Evolutionary conservation across 75 land plant genomes (phyloP).

Genomic region (Pinus taeda): DNA sequence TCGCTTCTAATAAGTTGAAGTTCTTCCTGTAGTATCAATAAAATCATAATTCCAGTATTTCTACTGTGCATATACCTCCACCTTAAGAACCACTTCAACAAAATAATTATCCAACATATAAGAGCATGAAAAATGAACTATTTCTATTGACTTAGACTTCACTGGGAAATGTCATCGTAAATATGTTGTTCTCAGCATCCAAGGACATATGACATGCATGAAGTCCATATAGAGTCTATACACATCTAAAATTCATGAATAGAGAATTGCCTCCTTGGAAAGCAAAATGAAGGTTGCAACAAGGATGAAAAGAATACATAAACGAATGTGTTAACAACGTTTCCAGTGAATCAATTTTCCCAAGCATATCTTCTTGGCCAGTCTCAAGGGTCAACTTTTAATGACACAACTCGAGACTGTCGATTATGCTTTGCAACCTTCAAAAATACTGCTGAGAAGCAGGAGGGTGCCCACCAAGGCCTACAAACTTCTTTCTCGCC

Average conservation of each 20-base stretch:
- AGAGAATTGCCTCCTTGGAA: slow-evolving; percentile 8
- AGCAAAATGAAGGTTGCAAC: slow-evolving; percentile 8
- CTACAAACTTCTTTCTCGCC: slow-evolving; percentile 81
- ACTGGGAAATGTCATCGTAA: not conserved
- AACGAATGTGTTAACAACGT: slow-evolving; percentile 1
- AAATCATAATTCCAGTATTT: too few relatives aligned
- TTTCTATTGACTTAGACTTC: slow-evolving; percentile 6
- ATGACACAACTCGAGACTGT: slow-evolving; percentile 83
- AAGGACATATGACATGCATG: not conserved
- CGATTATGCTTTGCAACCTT: slow-evolving; percentile 79
- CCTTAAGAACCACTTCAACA: not conserved
- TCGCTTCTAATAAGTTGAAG: too few relatives aligned
- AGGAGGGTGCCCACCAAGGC: slow-evolving; percentile 92
- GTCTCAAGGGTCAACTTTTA: slow-evolving; percentile 79
- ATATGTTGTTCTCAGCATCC: slow-evolving; percentile 5
- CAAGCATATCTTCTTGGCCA: not conserved
- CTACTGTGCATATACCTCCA: too few relatives aligned
- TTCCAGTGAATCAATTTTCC: not conserved
- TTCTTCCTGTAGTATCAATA: too few relatives aligned
- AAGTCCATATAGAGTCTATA: not conserved
- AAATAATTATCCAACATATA: not conserved
- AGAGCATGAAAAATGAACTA: not conserved
- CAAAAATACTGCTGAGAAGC: slow-evolving; percentile 29
- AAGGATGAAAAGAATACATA: slow-evolving; percentile 6
- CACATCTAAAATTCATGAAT: slow-evolving; percentile 7